A percentile compares a stretch with the other conserved stretches of the same genome.
Evolutionary conservation across 2,329 filamentous ascomycete genomes (phyloP).

Genomic region (Chalaropsis thielavioides): DNA sequence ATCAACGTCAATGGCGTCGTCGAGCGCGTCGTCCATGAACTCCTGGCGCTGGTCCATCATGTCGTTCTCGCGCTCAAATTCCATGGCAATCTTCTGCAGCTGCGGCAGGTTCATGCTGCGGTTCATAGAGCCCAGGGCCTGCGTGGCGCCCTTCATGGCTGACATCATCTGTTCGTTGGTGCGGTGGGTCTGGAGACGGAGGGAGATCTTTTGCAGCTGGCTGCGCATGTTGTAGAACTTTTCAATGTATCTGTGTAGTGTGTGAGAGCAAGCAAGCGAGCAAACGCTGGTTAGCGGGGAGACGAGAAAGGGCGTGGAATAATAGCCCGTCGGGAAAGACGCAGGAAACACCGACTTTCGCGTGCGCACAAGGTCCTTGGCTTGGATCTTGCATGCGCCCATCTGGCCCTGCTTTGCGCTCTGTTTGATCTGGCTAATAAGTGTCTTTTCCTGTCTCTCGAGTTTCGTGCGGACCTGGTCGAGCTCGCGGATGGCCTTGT

Average conservation of each 20-base stretch:
- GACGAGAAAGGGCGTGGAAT: neutral
- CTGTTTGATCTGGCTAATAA: conserved; percentile 92
- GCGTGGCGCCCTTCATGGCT: conserved; percentile 95
- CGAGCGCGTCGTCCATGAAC: conserved; percentile 99
- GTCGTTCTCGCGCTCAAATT: conserved; percentile 97
- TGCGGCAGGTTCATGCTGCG: conserved; percentile 92
- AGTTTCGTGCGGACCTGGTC: conserved; percentile 91
- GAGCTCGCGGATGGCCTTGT: conserved; percentile 92
- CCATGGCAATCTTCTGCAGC: conserved; percentile 92
- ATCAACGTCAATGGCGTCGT: conserved; percentile 81
- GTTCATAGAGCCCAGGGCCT: conserved; percentile 92
- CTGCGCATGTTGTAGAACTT: conserved; percentile 99
- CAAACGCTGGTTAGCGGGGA: neutral
- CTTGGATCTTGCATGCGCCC: conserved; percentile 96
- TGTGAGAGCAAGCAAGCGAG: neutral
- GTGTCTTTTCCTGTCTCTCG: conserved; percentile 96
- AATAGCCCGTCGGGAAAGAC: neutral
- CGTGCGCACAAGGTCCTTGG: conserved; percentile 89
- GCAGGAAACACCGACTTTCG: conserved; percentile 44
- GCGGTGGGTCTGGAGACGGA: conserved; percentile 92
- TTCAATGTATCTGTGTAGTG: conserved; percentile 59
- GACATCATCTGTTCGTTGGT: conserved; percentile 99
- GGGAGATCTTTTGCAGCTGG: conserved; percentile 86
- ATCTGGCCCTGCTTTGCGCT: conserved; percentile 96
- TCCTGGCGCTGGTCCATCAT: conserved; percentile 98